phyloP scores from a whole-genome alignment of 192 early-diverging fungal species.

The Helicostylum pulchrum region DNA sequence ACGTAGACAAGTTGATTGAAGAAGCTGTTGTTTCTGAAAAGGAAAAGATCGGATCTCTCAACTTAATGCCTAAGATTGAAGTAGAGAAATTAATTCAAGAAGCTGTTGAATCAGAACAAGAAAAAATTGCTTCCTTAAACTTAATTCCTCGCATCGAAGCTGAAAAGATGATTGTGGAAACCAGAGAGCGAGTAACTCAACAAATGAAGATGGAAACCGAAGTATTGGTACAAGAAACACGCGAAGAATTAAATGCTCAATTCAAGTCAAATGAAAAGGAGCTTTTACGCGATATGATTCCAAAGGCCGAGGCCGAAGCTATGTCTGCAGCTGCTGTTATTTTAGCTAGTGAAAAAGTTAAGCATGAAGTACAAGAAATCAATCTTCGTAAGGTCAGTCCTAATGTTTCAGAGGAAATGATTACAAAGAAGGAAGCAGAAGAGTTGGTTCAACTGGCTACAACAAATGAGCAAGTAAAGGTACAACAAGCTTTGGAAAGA shows the following conservation, averaged over 20 bases:
- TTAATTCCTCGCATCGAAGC: no score
- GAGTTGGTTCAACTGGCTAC: not conserved
- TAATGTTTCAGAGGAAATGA: no score
- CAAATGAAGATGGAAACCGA: not conserved
- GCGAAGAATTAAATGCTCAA: no score
- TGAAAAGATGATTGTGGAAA: not conserved
- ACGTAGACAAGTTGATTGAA: no score
- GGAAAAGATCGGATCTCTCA: no score
- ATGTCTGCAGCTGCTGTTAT: not conserved
- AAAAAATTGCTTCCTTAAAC: no score
- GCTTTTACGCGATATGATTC: not conserved
- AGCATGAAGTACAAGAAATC: not conserved
- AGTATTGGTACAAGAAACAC: no score
- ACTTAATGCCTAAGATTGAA: no score
- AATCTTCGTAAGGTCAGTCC: no score
- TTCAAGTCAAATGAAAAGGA: no score
- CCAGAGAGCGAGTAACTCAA: not conserved
- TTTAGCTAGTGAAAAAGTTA: not conserved
- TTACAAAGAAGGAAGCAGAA: not conserved
- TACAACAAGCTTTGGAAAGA: not conserved
- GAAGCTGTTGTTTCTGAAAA: not conserved
- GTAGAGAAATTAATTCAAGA: no score
- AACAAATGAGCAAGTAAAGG: not conserved
- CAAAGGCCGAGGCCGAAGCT: not conserved
- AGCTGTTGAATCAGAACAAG: not conserved